phyloP scores from a whole-genome alignment of 2,329 filamentous ascomycete genomes.

The Xylariaceae sp. region DNA sequence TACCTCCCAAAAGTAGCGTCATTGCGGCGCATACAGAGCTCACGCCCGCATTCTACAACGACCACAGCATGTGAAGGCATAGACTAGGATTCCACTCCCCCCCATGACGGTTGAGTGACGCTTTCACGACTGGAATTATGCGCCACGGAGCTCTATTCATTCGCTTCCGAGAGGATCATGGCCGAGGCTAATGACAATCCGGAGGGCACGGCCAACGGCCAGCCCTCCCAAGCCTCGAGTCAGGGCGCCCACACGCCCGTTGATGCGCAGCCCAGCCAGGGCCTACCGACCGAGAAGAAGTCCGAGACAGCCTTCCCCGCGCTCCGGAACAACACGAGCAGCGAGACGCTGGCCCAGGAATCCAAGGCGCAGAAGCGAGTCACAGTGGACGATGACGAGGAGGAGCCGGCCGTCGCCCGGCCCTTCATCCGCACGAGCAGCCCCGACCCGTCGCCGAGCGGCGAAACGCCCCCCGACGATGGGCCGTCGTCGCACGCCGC shows the following conservation, averaged over 20 bases:
- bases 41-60: too few relatives aligned
- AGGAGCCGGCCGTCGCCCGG: conserved; percentile 49
- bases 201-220: conserved; percentile 12
- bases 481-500: conserved; percentile 23
- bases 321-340: conserved; percentile 33
- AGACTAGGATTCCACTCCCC: too few relatives aligned
- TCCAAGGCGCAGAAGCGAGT: conserved; percentile 19
- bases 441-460: conserved; percentile 32
- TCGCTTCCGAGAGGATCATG: too few relatives aligned
- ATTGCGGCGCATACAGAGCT: too few relatives aligned
- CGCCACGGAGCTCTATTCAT: too few relatives aligned
- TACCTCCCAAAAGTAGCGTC: too few relatives aligned
- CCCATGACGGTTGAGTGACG: too few relatives aligned
- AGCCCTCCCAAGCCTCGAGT: conserved; percentile 9
- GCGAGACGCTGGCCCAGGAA: conserved; percentile 27
- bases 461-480: conserved; percentile 18
- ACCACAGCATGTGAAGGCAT: too few relatives aligned
- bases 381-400: conserved; percentile 46
- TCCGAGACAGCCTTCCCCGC: conserved; percentile 29
- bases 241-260: conserved; percentile 7
- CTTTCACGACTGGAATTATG: too few relatives aligned
- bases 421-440: conserved; percentile 51
- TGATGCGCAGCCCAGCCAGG: conserved; percentile 6
- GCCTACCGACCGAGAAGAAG: conserved; percentile 2
- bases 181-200: too few relatives aligned